Evolutionary conservation across 2,329 filamentous ascomycete genomes (phyloP), one percentile per base, ranked within the genome.

Genomic region (Colletotrichum aenigma): DNA sequence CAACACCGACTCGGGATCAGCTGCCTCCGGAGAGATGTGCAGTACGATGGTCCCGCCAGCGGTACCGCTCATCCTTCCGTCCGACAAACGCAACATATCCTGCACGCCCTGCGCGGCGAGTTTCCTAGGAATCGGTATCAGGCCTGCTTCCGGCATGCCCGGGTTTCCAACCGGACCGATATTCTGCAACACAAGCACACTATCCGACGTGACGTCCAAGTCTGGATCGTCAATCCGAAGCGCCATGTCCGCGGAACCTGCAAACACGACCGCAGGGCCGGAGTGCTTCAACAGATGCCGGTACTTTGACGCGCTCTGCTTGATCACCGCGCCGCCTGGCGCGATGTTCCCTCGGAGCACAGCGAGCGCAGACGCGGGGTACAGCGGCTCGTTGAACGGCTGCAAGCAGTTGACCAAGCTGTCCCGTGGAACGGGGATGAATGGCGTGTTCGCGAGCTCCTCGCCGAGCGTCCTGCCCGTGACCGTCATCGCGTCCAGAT

Each of bases 101-200:
- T 87, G 89, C 6, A 98, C 89, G 10, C 94, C 94, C 1, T 92
- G 92, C 0, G 93, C 92, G 0, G 94, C 95, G 34, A 93, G 92
- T 66, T 96, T 95, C 81, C 96, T 94, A 18, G 98, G 92, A 28
- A 91, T 90, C 0, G 89, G 89, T 2, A 91, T 86, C 30, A 91
- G 82, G 0, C 89, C 89, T 71, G 97, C 95, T 84, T 98, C 96
- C 2, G 96, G 96, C 96, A 98, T 98, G 15, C 96, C 96, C 0
- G 96, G 96, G 3, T 95, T 95, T 24, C 96, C 96, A 69, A 97
- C 95, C 0, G 96, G 96, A 0, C 96, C 96, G 81, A 98, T 96
- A 77, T 96, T 96, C 77, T 96, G 93, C 30, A 98, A 92, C 6
- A 98, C 92, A 1, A 98, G 88, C 10, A 98, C 95, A 60, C 86